Evolutionary conservation across 23 red algal genomes (phyloP).

Genomic region (Agarophyton chilense): DNA sequence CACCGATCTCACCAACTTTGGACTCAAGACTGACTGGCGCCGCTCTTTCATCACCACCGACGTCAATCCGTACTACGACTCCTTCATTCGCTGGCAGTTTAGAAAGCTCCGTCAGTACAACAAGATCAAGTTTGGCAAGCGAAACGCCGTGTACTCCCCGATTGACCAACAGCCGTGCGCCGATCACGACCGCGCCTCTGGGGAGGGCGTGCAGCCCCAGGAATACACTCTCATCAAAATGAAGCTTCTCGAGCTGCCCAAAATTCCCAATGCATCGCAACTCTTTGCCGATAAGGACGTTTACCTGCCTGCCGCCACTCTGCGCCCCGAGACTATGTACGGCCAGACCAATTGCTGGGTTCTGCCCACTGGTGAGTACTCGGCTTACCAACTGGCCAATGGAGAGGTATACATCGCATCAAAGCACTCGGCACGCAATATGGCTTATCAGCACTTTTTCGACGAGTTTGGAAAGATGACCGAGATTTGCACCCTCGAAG

Average conservation of each 20-base stretch:
- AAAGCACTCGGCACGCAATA: conserved; percentile 80
- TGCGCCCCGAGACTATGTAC: conserved; percentile 99
- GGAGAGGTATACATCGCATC: conserved; percentile 83
- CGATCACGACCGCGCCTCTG: conserved; percentile 95
- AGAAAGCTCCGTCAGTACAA: conserved; percentile 72
- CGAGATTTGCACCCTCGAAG: conserved; percentile 62
- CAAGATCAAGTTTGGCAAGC: conserved; percentile 99
- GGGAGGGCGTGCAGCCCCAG: conserved; percentile 93
- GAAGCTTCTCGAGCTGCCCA: conserved; percentile 64
- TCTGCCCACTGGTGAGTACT: conserved; percentile 85
- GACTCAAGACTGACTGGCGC: conserved; percentile 93
- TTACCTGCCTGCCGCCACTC: conserved; percentile 89
- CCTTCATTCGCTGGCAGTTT: conserved; percentile 99
- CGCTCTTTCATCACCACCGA: conserved; percentile 99
- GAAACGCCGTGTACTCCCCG: conserved; percentile 92
- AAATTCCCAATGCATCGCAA: conserved; percentile 30
- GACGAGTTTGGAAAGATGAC: conserved; percentile 63
- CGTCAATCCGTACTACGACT: conserved; percentile 99
- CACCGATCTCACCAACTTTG: conserved; percentile 74
- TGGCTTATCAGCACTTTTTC: conserved; percentile 90
- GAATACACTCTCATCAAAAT: conserved; percentile 99
- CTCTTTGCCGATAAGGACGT: conserved; percentile 55
- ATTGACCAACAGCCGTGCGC: conserved; percentile 96
- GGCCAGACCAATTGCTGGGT: conserved; percentile 99
- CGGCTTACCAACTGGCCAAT: conserved; percentile 72